Evolutionary conservation across 2,329 filamentous ascomycete species (phyloP).

Genomic region (Talaromyces sp.): DNA sequence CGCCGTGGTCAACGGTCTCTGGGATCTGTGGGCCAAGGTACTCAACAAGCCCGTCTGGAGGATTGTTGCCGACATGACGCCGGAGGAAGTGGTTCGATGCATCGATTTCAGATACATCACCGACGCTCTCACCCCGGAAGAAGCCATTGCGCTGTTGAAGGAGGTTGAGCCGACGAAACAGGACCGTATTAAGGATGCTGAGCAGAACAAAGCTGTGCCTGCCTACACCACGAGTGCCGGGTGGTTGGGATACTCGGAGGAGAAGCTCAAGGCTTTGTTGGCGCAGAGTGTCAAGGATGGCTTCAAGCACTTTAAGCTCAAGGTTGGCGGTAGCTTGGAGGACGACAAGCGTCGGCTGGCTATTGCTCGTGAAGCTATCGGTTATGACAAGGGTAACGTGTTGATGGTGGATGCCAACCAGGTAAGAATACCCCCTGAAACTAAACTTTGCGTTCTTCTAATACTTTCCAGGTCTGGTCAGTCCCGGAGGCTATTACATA

Average conservation of each 20-base stretch:
- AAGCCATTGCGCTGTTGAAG: conserved; percentile 69
- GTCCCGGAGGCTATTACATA: conserved; percentile 84
- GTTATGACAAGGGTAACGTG: conserved; percentile 75
- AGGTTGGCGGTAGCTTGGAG: conserved; percentile 71
- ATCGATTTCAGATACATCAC: conserved; percentile 96
- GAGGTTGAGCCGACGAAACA: conserved; percentile 64
- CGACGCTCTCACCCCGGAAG: conserved; percentile 82
- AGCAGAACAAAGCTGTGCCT: conserved; percentile 70
- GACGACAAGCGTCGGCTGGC: conserved; percentile 65
- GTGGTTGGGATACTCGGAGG: conserved; percentile 86
- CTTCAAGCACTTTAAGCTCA: conserved; percentile 85
- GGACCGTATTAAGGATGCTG: conserved; percentile 67
- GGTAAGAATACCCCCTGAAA: conserved; percentile 33
- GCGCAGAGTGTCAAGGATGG: conserved; percentile 70
- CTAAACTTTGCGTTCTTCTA: not conserved
- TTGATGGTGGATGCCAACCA: conserved; percentile 95
- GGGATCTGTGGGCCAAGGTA: conserved; percentile 92
- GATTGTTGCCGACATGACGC: conserved; percentile 83
- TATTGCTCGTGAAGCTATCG: conserved; percentile 75
- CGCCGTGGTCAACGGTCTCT: conserved; percentile 84
- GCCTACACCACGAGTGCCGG: conserved; percentile 88
- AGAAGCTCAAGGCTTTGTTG: conserved; percentile 74
- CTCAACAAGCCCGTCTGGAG: conserved; percentile 85
- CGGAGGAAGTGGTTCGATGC: conserved; percentile 79
- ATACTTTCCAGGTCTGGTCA: conserved; percentile 62